phyloP scores from a whole-genome alignment of 257 asterid genomes.

The Linaria vulgaris region DNA sequence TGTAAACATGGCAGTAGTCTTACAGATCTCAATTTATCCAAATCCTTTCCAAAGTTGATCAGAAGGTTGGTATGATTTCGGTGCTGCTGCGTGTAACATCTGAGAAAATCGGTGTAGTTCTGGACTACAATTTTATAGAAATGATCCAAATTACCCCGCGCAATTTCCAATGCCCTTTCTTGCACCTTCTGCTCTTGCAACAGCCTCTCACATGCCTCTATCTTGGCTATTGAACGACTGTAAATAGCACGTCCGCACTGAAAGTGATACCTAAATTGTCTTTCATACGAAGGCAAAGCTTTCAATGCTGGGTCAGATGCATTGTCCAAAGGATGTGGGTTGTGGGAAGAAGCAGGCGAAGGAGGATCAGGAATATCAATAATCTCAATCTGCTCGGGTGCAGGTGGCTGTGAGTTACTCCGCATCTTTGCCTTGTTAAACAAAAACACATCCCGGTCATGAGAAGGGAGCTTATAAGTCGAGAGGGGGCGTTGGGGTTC shows the following conservation, averaged over 20 bases:
- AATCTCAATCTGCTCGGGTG: conserved; percentile 54
- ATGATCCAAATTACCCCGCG: conserved; percentile 80
- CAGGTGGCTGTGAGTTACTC: conserved; percentile 58
- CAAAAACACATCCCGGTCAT: conserved; percentile 69
- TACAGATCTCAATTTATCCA: conserved; percentile 72
- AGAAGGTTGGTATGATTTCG: conserved; percentile 67
- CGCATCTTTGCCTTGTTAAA: conserved; percentile 86
- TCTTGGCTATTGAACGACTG: conserved; percentile 55
- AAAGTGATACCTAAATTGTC: conserved; percentile 88
- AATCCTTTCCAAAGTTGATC: conserved; percentile 69
- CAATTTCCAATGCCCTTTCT: conserved; percentile 89
- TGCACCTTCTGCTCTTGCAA: conserved; percentile 86
- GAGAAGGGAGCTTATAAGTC: conserved; percentile 69
- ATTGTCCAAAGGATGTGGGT: conserved; percentile 74
- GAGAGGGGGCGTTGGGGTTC: conserved; percentile 74
- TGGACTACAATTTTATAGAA: conserved; percentile 78
- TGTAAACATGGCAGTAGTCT: conserved; percentile 76
- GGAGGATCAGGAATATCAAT: conserved; percentile 65
- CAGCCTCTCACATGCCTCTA: conserved; percentile 61
- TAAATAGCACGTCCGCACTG: conserved; percentile 76
- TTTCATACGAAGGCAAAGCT: conserved; percentile 87
- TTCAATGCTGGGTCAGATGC: conserved; percentile 90
- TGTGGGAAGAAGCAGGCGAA: conserved; percentile 48
- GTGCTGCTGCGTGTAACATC: conserved; percentile 77
- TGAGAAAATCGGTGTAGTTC: conserved; percentile 68